phyloP scores from a whole-genome alignment of 768 basidiomycete genomes.

The Phanerochaete sordida region DNA sequence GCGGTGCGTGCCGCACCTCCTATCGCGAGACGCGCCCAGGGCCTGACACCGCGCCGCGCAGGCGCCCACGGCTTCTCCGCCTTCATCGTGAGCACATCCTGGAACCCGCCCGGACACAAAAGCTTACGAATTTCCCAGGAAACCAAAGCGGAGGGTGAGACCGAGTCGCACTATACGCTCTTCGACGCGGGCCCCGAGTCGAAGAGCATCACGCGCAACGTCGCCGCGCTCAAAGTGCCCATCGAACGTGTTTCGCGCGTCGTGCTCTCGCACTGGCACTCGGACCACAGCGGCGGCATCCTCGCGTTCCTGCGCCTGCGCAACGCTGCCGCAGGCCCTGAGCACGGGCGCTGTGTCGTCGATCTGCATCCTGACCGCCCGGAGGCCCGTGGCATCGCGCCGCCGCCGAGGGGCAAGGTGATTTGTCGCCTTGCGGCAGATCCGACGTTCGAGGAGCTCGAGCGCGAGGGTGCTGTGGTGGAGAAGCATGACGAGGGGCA shows the following conservation, averaged over 20 bases:
- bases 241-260: slow-evolving; percentile 55
- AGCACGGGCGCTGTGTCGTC: slow-evolving; percentile 38
- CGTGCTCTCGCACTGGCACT: slow-evolving; percentile 75
- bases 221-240: slow-evolving; percentile 53
- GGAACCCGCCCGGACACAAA: neutral
- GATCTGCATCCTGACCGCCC: slow-evolving; percentile 82
- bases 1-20: slow-evolving; percentile 44
- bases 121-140: slow-evolving; percentile 35
- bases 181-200: slow-evolving; percentile 88
- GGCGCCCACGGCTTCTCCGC: slow-evolving; percentile 87
- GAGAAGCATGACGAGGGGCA: slow-evolving; percentile 62
- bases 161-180: slow-evolving; percentile 49
- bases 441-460: slow-evolving; percentile 68
- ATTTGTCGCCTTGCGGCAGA: slow-evolving; percentile 61
- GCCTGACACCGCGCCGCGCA: slow-evolving; percentile 17
- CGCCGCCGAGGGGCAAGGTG: slow-evolving; percentile 59
- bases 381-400: slow-evolving; percentile 68
- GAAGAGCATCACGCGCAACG: slow-evolving; percentile 69
- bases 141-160: slow-evolving; percentile 45
- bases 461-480: slow-evolving; percentile 48
- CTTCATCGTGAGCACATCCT: slow-evolving; percentile 52
- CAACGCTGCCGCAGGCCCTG: slow-evolving; percentile 11
- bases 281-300: slow-evolving; percentile 47
- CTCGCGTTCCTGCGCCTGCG: slow-evolving; percentile 58
- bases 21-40: neutral